Evolutionary conservation across 805 yeast species (phyloP), one percentile per base, ranked within the genome.

Genomic region (Saccharomycopsis amapae): DNA sequence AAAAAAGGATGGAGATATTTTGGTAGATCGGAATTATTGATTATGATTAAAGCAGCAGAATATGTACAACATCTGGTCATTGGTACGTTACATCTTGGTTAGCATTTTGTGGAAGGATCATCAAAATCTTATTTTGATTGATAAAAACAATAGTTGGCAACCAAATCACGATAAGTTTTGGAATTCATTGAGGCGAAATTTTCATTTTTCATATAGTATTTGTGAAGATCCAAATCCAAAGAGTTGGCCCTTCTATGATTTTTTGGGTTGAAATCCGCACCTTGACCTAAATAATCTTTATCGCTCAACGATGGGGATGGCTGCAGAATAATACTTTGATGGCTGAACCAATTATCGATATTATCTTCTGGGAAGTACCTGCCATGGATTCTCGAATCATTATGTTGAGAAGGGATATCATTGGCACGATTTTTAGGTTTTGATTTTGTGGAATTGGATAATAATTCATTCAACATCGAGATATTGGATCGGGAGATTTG

Each of bases 71-170:
- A n/a, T n/a, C n/a, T n/a, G n/a, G n/a, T n/a, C n/a, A n/a, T n/a
- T n/a, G n/a, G n/a, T n/a, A n/a, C n/a, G n/a, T n/a, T n/a, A n/a
- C n/a, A n/a, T n/a, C n/a, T n/a, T n/a, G n/a, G n/a, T n/a, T n/a
- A n/a, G n/a, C n/a, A n/a, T n/a, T n/a, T n/a, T n/a, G n/a, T n/a
- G n/a, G n/a, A n/a, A n/a, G n/a, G n/a, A n/a, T n/a, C n/a, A n/a
- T n/a, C n/a, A n/a, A n/a, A n/a, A n/a, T n/a, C 30, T 31, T 31
- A 31, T n/a, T n/a, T n/a, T 31, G 41, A 35, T 17, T 32, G 38
- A 24, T 45, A 49, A 37, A 49, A 49, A 35, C 52, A 49, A 32
- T 49, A 49, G 37, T 49, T 46, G 2, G 37, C 34, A n/a, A 49
- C 26, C 15, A 49, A 40, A 7, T 49, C 49, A 22, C 40, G 38